Evolutionary conservation across 2,329 filamentous ascomycete genomes (phyloP).

Genomic region (Colletotrichum sp.): DNA sequence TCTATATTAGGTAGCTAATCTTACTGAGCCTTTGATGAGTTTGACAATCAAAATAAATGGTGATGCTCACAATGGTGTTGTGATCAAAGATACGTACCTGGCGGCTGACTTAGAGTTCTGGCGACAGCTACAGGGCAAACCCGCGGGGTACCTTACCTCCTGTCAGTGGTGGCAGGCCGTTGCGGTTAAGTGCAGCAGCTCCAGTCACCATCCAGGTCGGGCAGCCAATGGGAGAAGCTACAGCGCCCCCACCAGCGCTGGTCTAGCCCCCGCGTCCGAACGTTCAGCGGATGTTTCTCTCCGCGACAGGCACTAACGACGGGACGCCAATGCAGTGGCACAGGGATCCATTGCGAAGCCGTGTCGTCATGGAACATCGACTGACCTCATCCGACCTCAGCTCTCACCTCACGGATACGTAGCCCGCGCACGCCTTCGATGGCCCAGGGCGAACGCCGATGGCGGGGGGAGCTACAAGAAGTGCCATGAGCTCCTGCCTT

Average conservation of each 20-base stretch:
- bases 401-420: not conserved
- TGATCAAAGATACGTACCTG: not conserved
- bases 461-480: not conserved
- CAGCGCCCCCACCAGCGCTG: not conserved
- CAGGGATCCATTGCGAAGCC: not conserved
- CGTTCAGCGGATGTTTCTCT: not conserved
- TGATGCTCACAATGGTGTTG: not conserved
- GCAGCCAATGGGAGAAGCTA: not conserved
- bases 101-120: not conserved
- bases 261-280: not conserved
- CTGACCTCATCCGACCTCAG: slow-evolving; percentile 16
- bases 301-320: not conserved
- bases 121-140: not conserved
- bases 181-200: not conserved
- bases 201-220: no score
- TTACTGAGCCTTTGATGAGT: not conserved
- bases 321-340: not conserved
- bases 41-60: not conserved
- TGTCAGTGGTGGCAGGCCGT: not conserved
- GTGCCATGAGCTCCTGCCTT: not conserved
- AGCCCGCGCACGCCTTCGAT: not conserved
- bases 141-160: not conserved
- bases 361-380: slow-evolving; percentile 18
- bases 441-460: not conserved
- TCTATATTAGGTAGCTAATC: not conserved